Percentiles rank a stretch among this genome's conserved stretches.
phyloP scores from a whole-genome alignment of 2,329 filamentous ascomycete species.

The Chrysosporium queenslandicum region DNA sequence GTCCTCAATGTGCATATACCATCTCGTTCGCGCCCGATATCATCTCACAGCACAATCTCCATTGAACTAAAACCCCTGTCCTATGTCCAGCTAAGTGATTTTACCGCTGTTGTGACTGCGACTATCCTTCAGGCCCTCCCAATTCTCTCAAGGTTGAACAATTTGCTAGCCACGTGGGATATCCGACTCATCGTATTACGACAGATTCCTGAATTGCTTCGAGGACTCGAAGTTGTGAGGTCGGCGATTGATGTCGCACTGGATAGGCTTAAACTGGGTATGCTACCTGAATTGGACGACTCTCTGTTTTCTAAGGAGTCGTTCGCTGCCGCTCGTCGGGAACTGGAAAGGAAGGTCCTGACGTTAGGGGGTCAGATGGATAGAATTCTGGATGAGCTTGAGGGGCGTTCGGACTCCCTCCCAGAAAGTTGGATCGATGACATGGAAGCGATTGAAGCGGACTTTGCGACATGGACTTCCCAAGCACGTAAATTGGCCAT shows the following conservation, averaged over 20 bases:
- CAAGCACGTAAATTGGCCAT: slow-evolving; percentile 65
- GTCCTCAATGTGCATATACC: slow-evolving; percentile 72
- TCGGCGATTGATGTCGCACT: slow-evolving; percentile 29
- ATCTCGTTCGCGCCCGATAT: slow-evolving; percentile 46
- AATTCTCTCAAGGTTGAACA: slow-evolving; percentile 61
- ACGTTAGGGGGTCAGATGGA: slow-evolving; percentile 66
- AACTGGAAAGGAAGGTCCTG: slow-evolving; percentile 59
- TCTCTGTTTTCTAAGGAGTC: slow-evolving; percentile 27
- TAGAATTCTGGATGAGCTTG: slow-evolving; percentile 73
- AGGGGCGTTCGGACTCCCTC: slow-evolving; percentile 72
- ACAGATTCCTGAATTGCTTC: slow-evolving; percentile 59
- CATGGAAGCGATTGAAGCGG: slow-evolving; percentile 67
- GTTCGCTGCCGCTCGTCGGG: slow-evolving; percentile 39
- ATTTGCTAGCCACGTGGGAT: slow-evolving; percentile 67
- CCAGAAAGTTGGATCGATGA: slow-evolving; percentile 80
- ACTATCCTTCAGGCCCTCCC: slow-evolving; percentile 85
- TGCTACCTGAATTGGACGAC: slow-evolving; percentile 23
- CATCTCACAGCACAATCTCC: slow-evolving; percentile 37
- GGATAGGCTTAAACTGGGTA: slow-evolving; percentile 21
- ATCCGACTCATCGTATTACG: slow-evolving; percentile 64
- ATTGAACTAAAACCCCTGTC: slow-evolving; percentile 29
- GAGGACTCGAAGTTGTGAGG: slow-evolving; percentile 45
- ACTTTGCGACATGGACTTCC: slow-evolving; percentile 71
- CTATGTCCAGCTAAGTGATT: slow-evolving; percentile 71
- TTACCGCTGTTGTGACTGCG: slow-evolving; percentile 80